These are phyloP conservation scores for Botryococcus braunii DNA, from an alignment of 163 green algal genomes.

Conservation along the genomic window DNA sequence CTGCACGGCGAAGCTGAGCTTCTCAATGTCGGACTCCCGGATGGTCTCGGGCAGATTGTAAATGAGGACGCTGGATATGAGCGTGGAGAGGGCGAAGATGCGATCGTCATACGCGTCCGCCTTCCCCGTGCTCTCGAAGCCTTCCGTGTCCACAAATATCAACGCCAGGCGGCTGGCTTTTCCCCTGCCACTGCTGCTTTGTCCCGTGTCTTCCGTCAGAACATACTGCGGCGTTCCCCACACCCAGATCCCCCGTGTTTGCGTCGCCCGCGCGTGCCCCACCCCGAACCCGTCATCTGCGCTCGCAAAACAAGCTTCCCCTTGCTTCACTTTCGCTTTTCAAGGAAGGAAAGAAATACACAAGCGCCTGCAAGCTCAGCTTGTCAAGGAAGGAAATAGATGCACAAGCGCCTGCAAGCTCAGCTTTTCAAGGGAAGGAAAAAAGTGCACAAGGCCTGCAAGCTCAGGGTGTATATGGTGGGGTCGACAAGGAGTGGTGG, in stretches of 20 bases:
- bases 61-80: conserved; percentile 41
- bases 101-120: conserved; percentile 88
- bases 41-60: conserved; percentile 89
- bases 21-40: conserved; percentile 78
- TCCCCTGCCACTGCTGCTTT: conserved; percentile 9
- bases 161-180: background rate
- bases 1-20: conserved; percentile 85
- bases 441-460: background rate
- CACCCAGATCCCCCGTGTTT: conserved; percentile 92
- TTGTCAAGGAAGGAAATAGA: too few species aligned
- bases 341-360: too few species aligned
- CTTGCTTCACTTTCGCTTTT: too few species aligned
- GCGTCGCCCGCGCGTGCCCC: conserved; percentile 69
- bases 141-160: conserved; percentile 47
- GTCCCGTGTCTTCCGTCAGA: conserved; percentile 11
- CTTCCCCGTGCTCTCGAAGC: conserved; percentile 85
- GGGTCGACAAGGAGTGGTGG: too few species aligned
- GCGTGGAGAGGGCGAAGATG: conserved; percentile 82
- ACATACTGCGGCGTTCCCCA: conserved; percentile 64
- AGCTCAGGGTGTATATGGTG: background rate
- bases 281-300: conserved; percentile 82
- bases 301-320: too few species aligned
- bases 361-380: too few species aligned
- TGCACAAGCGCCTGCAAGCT: too few species aligned
- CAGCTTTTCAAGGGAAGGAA: background rate